Conservation (phyloP, 2,329 filamentous ascomycete species). For the Fusarium cicatricum region DNA sequence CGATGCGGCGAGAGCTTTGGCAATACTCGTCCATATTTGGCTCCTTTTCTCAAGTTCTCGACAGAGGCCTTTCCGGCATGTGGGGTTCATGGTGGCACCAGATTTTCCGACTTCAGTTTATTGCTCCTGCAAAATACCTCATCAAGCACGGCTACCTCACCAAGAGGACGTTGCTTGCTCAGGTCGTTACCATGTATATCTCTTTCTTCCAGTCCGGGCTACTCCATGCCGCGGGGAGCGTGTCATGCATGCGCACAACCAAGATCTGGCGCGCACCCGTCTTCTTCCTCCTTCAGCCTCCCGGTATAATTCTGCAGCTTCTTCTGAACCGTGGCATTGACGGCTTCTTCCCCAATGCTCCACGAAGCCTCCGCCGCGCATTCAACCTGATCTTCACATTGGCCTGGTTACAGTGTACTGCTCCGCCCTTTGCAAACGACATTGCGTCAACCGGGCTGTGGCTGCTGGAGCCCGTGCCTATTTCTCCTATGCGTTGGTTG, state of each 20-base stretch:
- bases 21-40: conserved; percentile 65
- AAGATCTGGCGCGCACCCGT: conserved; percentile 61
- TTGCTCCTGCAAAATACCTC: conserved; percentile 64
- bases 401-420: conserved; percentile 74
- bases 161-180: conserved; percentile 39
- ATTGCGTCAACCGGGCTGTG: conserved; percentile 77
- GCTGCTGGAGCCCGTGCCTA: conserved; percentile 82
- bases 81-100: conserved; percentile 96
- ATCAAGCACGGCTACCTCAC: conserved; percentile 50
- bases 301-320: conserved; percentile 71
- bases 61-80: conserved; percentile 78
- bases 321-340: conserved; percentile 47
- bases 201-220: conserved; percentile 71
- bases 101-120: conserved; percentile 79
- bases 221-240: conserved; percentile 76
- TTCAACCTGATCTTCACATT: conserved; percentile 70
- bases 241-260: conserved; percentile 66
- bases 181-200: conserved; percentile 44
- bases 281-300: conserved; percentile 78
- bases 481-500: conserved; percentile 73
- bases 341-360: conserved; percentile 50
- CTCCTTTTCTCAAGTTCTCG: conserved; percentile 61
- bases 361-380: conserved; percentile 55
- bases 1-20: conserved; percentile 60
- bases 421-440: conserved; percentile 75